Evolutionary conservation across 129 eudicot species (phyloP).

Genomic region (Arctium lappa): DNA sequence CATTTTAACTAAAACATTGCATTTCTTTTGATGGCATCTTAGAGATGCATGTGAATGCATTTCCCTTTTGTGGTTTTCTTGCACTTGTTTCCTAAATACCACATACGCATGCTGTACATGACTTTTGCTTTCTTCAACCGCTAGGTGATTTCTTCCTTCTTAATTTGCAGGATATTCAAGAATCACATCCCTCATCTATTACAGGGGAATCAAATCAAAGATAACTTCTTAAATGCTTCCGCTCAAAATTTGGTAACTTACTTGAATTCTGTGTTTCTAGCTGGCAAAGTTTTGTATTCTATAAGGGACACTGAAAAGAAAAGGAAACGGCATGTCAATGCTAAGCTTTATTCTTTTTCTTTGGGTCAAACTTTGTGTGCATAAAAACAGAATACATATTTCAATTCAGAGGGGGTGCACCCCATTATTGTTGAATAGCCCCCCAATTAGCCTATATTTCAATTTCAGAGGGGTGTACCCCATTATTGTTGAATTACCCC

Average conservation of each 20-base stretch:
- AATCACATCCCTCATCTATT: conserved; percentile 58
- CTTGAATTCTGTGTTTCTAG: neutral
- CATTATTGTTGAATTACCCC: neutral
- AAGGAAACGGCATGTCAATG: neutral
- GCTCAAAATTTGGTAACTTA: conserved; percentile 58
- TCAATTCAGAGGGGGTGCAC: neutral
- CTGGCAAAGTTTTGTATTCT: neutral
- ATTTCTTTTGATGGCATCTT: neutral
- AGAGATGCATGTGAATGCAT: neutral
- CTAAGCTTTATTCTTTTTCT: neutral
- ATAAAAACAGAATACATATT: neutral
- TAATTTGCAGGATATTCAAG: conserved; percentile 71
- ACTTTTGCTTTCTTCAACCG: neutral
- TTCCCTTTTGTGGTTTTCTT: conserved; percentile 8
- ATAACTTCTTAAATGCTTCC: conserved; percentile 39
- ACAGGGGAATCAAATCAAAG: conserved; percentile 54
- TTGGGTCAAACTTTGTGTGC: neutral
- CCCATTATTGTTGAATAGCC: neutral
- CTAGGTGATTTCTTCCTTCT: conserved; percentile 9
- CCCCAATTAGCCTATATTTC: neutral
- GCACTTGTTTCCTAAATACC: neutral
- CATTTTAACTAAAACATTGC: neutral
- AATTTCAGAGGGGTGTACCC: neutral
- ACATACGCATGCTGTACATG: neutral
- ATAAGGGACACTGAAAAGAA: neutral